Evolutionary conservation across 164 flowering plant species (phyloP).

Genomic region (grape (Vitis vinifera)): DNA sequence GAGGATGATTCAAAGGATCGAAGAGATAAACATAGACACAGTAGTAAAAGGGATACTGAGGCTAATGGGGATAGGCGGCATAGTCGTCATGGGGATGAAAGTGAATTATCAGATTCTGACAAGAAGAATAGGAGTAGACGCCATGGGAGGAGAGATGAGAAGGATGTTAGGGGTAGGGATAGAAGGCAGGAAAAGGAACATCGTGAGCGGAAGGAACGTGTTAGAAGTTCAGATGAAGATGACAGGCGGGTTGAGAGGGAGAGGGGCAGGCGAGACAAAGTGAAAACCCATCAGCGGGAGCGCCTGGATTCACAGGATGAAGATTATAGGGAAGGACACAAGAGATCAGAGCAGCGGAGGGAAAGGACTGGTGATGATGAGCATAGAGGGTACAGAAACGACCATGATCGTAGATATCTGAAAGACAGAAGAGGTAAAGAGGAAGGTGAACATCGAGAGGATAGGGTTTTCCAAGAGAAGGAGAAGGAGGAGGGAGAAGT

Average conservation of each 20-base stretch:
- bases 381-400: conserved; percentile 11
- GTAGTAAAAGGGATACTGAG: neutral
- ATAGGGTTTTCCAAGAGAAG: conserved; percentile 4
- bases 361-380: conserved; percentile 19
- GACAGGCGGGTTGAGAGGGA: conserved; percentile 10
- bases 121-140: neutral
- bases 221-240: conserved; percentile 14
- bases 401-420: neutral
- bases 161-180: neutral
- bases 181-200: neutral
- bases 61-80: neutral
- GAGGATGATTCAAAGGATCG: conserved; percentile 6
- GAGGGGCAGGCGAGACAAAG: neutral
- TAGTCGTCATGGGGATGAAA: neutral
- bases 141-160: neutral
- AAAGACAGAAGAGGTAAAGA: conserved; percentile 9
- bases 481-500: conserved; percentile 11
- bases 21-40: neutral
- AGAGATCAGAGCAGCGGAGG: conserved; percentile 7
- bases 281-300: conserved; percentile 3
- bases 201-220: neutral
- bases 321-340: conserved; percentile 13
- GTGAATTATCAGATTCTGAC: conserved; percentile 3
- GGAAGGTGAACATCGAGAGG: conserved; percentile 3
- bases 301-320: conserved; percentile 13